phyloP scores from a whole-genome alignment of 2,329 filamentous ascomycete genomes.

The Alternaria sp. region DNA sequence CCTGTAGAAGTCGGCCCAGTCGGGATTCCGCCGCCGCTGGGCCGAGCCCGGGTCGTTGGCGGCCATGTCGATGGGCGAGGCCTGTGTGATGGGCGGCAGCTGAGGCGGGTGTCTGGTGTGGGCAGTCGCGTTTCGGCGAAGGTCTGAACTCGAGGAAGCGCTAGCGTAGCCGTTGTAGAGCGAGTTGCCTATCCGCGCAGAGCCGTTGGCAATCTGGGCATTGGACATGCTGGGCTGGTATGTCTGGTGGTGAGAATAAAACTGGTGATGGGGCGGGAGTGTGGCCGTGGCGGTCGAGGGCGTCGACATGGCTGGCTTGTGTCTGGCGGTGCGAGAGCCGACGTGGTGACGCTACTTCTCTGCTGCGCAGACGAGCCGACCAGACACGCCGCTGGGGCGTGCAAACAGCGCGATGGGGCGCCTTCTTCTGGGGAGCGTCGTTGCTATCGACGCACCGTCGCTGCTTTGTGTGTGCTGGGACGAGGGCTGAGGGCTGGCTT shows the following conservation, averaged over 20 bases:
- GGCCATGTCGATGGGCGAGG: conserved; percentile 38
- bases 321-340: conserved; percentile 35
- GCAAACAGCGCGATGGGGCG: conserved; percentile 17
- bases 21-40: conserved; percentile 42
- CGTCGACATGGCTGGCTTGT: conserved; percentile 51
- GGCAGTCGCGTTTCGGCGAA: conserved; percentile 48
- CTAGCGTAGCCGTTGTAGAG: conserved; percentile 52
- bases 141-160: conserved; percentile 47
- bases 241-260: conserved; percentile 52
- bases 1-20: conserved; percentile 56
- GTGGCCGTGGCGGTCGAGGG: conserved; percentile 56
- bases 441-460: conserved; percentile 22
- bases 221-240: conserved; percentile 49
- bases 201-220: conserved; percentile 45
- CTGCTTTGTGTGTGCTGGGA: conserved; percentile 22
- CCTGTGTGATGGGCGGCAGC: conserved; percentile 39
- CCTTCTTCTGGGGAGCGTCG: conserved; percentile 20
- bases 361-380: conserved; percentile 27
- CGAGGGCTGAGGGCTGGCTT: conserved; percentile 9
- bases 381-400: conserved; percentile 24
- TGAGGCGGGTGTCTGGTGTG: conserved; percentile 45
- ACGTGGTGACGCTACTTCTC: conserved; percentile 41
- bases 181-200: conserved; percentile 46
- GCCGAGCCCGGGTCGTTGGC: conserved; percentile 25
- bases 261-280: conserved; percentile 52